Conservation (phyloP, 805 yeast genomes). For the Saturnispora serradocipensis region DNA sequence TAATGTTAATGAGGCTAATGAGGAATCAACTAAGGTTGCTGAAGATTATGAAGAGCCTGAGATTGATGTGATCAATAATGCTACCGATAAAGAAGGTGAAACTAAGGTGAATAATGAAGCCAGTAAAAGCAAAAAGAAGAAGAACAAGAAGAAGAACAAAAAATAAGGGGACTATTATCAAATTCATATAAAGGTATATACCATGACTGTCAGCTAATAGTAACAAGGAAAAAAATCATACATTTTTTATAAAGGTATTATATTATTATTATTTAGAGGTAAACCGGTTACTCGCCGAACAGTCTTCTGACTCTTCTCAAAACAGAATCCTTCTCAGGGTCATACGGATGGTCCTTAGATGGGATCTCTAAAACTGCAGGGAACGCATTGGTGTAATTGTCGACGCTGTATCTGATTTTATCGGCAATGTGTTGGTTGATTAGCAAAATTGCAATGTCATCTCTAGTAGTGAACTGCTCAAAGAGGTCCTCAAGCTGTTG, state of each 20-base stretch:
- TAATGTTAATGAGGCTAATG: background rate
- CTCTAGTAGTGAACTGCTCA: slow-evolving; percentile 65
- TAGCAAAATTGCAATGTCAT: slow-evolving; percentile 85
- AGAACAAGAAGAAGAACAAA: slow-evolving; percentile 27
- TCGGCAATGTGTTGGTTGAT: slow-evolving; percentile 96
- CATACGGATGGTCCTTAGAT: slow-evolving; percentile 96
- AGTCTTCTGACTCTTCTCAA: slow-evolving; percentile 88
- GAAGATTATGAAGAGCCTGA: slow-evolving; percentile 9
- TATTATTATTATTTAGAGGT: background rate
- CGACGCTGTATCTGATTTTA: slow-evolving; percentile 72
- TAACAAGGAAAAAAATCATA: background rate
- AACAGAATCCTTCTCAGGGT: slow-evolving; percentile 96
- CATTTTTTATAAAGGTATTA: background rate
- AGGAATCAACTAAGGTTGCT: slow-evolving; percentile 5
- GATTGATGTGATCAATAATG: background rate
- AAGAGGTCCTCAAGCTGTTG: slow-evolving; percentile 72
- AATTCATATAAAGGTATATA: background rate
- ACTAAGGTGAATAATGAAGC: background rate
- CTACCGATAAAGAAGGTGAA: background rate
- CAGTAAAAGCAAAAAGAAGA: slow-evolving; percentile 16
- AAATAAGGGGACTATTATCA: slow-evolving; percentile 10
- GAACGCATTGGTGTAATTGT: slow-evolving; percentile 78
- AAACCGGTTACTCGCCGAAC: slow-evolving; percentile 58
- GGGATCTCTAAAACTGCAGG: slow-evolving; percentile 97
- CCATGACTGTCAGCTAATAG: background rate